Evolutionary conservation across 192 early-diverging fungal species (phyloP).

Genomic region (Linnemannia hyalina): DNA sequence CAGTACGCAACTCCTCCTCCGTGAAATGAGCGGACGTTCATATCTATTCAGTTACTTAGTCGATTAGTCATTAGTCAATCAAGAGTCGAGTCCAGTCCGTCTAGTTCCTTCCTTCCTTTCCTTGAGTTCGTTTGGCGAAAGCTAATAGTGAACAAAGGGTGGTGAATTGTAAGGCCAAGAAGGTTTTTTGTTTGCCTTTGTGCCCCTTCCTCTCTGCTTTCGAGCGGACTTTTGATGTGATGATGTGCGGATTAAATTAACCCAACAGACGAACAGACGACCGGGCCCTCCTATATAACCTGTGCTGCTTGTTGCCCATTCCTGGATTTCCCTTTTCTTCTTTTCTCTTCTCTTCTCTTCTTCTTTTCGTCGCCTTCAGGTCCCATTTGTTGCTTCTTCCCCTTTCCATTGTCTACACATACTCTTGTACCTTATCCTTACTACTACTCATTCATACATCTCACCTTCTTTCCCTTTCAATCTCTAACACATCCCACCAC

Average conservation of each 20-base stretch:
- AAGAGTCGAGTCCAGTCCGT: too few relatives aligned
- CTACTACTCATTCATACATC: conserved; percentile 21
- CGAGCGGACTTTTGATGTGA: not conserved
- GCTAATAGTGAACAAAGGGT: not conserved
- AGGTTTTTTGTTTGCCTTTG: conserved; percentile 7
- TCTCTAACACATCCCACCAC: not conserved
- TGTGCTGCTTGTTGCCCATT: too few relatives aligned
- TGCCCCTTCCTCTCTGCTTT: not conserved
- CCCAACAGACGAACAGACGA: not conserved
- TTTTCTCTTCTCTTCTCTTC: conserved; percentile 12
- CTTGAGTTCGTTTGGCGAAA: too few relatives aligned
- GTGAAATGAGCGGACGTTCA: too few relatives aligned
- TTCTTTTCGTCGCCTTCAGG: conserved; percentile 33
- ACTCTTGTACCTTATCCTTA: conserved; percentile 15
- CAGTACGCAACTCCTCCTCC: too few relatives aligned
- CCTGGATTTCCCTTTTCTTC: not conserved
- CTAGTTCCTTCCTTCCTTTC: too few relatives aligned
- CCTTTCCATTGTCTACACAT: not conserved
- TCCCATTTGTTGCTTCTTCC: conserved; percentile 6
- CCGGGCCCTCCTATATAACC: conserved; percentile 7
- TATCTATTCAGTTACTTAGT: too few relatives aligned
- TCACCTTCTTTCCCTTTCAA: conserved; percentile 3
- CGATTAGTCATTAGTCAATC: too few relatives aligned
- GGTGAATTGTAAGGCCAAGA: not conserved
- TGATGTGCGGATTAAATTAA: not conserved